Evolutionary conservation across 495 filamentous ascomycete species (phyloP), one percentile per base, ranked within the genome.

Genomic region (Gamarada debralockiae): DNA sequence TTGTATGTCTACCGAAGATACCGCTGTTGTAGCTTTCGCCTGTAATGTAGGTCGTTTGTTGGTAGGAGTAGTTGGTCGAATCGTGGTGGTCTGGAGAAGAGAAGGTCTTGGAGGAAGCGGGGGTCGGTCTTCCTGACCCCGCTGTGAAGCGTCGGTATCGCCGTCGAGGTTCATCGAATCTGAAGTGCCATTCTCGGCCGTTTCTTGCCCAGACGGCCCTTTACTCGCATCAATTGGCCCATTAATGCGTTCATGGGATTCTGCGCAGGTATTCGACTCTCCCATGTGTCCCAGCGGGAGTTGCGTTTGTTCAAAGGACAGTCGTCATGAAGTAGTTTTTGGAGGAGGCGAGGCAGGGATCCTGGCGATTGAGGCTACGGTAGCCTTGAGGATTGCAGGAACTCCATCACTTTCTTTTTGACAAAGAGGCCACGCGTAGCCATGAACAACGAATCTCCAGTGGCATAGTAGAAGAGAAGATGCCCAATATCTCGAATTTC

Each of bases 21-120:
- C 59, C 6, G 90, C 89, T 0, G 89, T 96, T 9, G 92, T 97
- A 25, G 91, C 81, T 54, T 82, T 83, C 2, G 85, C 84, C 50
- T 82, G 86, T 33, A 93, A 63, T 23, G 63, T 67, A 41, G 79
- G 64, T 52, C 73, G 62, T 22, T 61, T 51, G 47, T 56, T 23
- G 52, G 55, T 38, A 13, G 62, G 37, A n/a, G 53, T 50, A 40
- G 36, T 27, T 44, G 54, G 56, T 25, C 50, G 41, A 9, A 58
- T 51, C 34, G 41, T 15, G 38, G 29, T 52, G 40, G 29, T 54
- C 48, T 64, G 10, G 14, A 61, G 53, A 21, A 62, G 66, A 50
- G 72, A 62, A 62, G 84, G 84, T 39, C 87, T 79, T 17, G 86
- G 85, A 33, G 88, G 89, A 33, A 92, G 68, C 36, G 87, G 86